These are phyloP conservation scores for Ustilago cynodontis DNA, from an alignment of 1,284 basidiomycete species.

Conservation along the genomic window DNA sequence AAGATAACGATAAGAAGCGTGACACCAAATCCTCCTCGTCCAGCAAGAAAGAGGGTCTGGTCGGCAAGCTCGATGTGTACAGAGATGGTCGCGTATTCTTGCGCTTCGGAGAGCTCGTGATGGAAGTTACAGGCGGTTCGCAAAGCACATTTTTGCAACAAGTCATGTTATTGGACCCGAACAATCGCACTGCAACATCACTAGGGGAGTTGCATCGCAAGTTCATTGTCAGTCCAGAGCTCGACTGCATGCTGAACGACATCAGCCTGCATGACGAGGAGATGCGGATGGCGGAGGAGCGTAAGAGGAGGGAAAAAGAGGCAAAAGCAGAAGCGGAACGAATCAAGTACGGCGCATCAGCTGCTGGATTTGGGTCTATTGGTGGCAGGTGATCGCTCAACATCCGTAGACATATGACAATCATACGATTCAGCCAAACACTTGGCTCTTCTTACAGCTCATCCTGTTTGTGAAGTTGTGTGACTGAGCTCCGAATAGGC, in stretches of 20 bases:
- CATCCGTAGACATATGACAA: neutral
- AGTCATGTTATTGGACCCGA: constrained; percentile 80
- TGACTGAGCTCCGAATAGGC: neutral
- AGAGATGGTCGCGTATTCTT: constrained; percentile 63
- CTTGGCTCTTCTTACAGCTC: too few species aligned
- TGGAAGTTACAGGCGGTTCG: constrained; percentile 79
- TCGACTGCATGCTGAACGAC: constrained; percentile 81
- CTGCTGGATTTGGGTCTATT: constrained; percentile 10
- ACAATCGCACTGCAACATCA: constrained; percentile 76
- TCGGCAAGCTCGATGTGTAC: constrained; percentile 64
- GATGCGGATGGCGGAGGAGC: constrained; percentile 18
- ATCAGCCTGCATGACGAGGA: constrained; percentile 38
- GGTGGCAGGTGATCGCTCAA: constrained; percentile 16
- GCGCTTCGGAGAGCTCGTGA: constrained; percentile 60
- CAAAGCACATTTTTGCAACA: constrained; percentile 91
- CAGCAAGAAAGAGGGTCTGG: constrained; percentile 50
- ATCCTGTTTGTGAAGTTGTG: neutral
- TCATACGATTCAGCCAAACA: neutral
- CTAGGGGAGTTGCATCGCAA: constrained; percentile 87
- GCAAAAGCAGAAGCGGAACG: constrained; percentile 31
- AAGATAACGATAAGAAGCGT: constrained; percentile 34
- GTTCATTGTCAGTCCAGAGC: constrained; percentile 86
- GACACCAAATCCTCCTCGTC: constrained; percentile 5
- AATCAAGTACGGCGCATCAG: constrained; percentile 25
- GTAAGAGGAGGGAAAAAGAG: constrained; percentile 14